These are phyloP conservation scores for Suillus spraguei DNA, from an alignment of 768 basidiomycete genomes.

Conservation along the genomic window DNA sequence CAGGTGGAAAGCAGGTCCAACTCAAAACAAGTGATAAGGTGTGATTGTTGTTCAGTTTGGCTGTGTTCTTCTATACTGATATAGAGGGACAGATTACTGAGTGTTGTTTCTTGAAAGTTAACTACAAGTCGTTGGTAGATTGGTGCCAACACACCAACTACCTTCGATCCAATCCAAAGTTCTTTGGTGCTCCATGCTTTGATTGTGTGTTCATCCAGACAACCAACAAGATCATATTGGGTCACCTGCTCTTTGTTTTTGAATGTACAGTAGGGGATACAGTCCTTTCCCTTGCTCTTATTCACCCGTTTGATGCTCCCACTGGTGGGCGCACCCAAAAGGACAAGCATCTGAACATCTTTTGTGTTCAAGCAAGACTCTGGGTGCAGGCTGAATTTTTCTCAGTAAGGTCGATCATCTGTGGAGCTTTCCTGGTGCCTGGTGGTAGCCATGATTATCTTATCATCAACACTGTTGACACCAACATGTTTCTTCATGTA, in stretches of 20 bases:
- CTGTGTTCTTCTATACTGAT: neutral
- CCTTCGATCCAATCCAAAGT: conserved; percentile 32
- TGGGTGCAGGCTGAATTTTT: too few relatives aligned
- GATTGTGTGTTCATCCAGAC: conserved; percentile 32
- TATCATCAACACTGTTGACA: too few relatives aligned
- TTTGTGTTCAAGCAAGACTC: too few relatives aligned
- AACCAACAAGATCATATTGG: conserved; percentile 18
- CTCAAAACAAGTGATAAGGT: conserved; percentile 8
- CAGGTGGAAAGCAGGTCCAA: neutral
- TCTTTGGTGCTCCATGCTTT: conserved; percentile 28
- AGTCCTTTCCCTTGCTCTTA: too few relatives aligned
- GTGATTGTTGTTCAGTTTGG: neutral
- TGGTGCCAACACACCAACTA: conserved; percentile 31
- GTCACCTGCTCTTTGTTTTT: conserved; percentile 23
- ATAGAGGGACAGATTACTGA: conserved; percentile 22
- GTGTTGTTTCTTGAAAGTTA: conserved; percentile 26
- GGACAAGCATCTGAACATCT: too few relatives aligned
- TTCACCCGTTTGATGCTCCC: too few relatives aligned
- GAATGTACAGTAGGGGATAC: neutral
- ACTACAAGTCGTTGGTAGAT: conserved; percentile 30
- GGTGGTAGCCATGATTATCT: too few relatives aligned
- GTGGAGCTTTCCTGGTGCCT: too few relatives aligned
- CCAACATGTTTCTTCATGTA: too few relatives aligned
- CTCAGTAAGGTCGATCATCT: too few relatives aligned
- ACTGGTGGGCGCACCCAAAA: too few relatives aligned